Conservation (phyloP, 768 basidiomycete genomes). For the Coprinopsis cinerea region DNA sequence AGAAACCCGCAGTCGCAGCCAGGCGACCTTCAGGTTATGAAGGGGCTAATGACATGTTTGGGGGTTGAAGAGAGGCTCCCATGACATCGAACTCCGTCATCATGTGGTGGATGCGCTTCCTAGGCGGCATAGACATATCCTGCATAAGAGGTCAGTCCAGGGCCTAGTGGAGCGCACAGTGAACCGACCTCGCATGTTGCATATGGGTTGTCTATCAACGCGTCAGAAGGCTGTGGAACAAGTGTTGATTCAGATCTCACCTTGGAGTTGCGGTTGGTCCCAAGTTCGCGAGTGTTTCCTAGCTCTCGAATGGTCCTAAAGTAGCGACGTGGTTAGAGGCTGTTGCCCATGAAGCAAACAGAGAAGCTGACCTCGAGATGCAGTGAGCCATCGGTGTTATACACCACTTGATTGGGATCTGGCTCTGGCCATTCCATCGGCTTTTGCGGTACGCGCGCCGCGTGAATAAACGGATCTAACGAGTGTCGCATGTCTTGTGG, state of each 20-base stretch:
- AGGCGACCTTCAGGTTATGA: no score
- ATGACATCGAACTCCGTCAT: constrained; percentile 53
- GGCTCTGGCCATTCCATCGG: constrained; percentile 42
- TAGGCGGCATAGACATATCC: constrained; percentile 51
- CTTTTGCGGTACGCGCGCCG: constrained; percentile 36
- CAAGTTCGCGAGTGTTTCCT: constrained; percentile 61
- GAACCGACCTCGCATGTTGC: constrained; percentile 38
- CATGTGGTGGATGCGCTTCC: constrained; percentile 65
- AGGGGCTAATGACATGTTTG: constrained; percentile 49
- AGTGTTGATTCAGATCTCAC: constrained; percentile 19
- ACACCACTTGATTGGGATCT: constrained; percentile 35
- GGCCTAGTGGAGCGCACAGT: constrained; percentile 14
- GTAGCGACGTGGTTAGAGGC: constrained; percentile 11
- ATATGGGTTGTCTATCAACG: constrained; percentile 33
- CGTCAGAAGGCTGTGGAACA: constrained; percentile 5
- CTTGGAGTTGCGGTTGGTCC: constrained; percentile 48
- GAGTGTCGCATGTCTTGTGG: constrained; percentile 12
- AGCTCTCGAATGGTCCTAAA: constrained; percentile 35
- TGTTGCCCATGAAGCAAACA: background rate
- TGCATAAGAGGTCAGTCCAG: constrained; percentile 23
- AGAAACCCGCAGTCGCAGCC: no score
- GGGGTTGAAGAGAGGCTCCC: constrained; percentile 48
- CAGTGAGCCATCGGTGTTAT: constrained; percentile 33
- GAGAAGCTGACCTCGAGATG: constrained; percentile 38
- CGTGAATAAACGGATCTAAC: constrained; percentile 30